These are phyloP conservation scores for Taphrina deformans DNA, from an alignment of 1,139 yeast species.

Conservation along the genomic window DNA sequence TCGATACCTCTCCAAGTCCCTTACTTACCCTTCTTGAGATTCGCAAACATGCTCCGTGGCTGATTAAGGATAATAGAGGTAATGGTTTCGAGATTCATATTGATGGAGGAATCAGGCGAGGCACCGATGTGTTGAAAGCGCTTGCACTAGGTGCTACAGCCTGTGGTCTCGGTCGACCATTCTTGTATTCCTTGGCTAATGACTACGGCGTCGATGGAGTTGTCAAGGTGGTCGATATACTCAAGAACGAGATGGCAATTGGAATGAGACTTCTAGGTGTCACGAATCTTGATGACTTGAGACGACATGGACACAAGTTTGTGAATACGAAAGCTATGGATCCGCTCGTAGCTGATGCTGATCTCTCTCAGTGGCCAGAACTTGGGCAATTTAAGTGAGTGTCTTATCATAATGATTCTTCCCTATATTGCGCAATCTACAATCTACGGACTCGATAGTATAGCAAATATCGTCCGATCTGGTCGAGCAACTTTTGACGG, in stretches of 20 bases:
- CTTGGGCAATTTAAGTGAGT: not conserved
- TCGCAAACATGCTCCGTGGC: constrained; percentile 49
- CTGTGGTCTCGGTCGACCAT: constrained; percentile 57
- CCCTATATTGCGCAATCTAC: no score
- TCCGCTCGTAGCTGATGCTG: constrained; percentile 6
- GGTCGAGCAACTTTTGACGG: no score
- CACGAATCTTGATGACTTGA: constrained; percentile 2
- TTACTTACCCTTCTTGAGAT: constrained; percentile 55
- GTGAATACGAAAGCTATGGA: constrained; percentile 23
- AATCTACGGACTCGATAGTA: not conserved
- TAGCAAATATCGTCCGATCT: no score
- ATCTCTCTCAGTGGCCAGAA: not conserved
- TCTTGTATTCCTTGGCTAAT: constrained; percentile 57
- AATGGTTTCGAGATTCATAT: constrained; percentile 50
- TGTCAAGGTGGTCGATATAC: constrained; percentile 4
- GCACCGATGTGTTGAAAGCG: constrained; percentile 57
- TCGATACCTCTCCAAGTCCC: constrained; percentile 55
- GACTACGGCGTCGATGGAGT: constrained; percentile 48
- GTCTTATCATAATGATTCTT: no score
- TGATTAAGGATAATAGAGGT: constrained; percentile 42
- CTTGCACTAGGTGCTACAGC: constrained; percentile 60
- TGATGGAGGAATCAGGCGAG: constrained; percentile 60
- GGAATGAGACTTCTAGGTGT: constrained; percentile 26
- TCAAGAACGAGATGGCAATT: constrained; percentile 14
- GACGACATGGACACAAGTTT: not conserved